phyloP scores from a whole-genome alignment of 2,329 filamentous ascomycete genomes.

The Peltaster fructicola region DNA sequence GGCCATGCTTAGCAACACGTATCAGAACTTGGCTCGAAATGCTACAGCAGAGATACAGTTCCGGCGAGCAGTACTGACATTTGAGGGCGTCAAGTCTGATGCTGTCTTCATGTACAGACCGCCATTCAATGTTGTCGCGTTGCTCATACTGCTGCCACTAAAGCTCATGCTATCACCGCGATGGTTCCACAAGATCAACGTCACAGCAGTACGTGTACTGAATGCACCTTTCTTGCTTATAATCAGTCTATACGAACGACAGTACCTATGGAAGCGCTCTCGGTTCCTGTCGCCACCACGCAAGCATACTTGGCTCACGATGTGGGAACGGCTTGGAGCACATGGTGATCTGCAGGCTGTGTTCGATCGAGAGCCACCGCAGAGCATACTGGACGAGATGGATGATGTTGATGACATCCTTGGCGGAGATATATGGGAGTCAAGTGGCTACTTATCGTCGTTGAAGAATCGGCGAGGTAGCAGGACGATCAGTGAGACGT shows the following conservation, averaged over 20 bases:
- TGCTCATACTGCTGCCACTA: conserved; percentile 56
- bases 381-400: conserved; percentile 30
- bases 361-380: conserved; percentile 53
- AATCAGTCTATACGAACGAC: conserved; percentile 54
- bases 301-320: conserved; percentile 27
- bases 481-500: too few species aligned
- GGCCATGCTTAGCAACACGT: conserved; percentile 72
- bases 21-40: conserved; percentile 58
- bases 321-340: conserved; percentile 52
- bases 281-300: conserved; percentile 18
- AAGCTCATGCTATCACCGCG: conserved; percentile 62
- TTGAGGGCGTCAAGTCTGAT: conserved; percentile 73
- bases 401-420: conserved; percentile 31
- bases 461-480: too few species aligned
- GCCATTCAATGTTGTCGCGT: conserved; percentile 66
- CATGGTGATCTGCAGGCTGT: conserved; percentile 57
- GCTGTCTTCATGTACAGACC: conserved; percentile 69
- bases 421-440: conserved; percentile 25
- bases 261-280: conserved; percentile 41
- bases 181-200: conserved; percentile 84
- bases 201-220: conserved; percentile 53
- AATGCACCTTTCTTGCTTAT: conserved; percentile 59
- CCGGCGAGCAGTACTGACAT: conserved; percentile 60
- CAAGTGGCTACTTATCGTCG: too few species aligned
- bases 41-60: conserved; percentile 73